These are phyloP conservation scores for Cladochytrium replicatum DNA, from an alignment of 192 early-diverging fungal genomes.

Conservation along the genomic window DNA sequence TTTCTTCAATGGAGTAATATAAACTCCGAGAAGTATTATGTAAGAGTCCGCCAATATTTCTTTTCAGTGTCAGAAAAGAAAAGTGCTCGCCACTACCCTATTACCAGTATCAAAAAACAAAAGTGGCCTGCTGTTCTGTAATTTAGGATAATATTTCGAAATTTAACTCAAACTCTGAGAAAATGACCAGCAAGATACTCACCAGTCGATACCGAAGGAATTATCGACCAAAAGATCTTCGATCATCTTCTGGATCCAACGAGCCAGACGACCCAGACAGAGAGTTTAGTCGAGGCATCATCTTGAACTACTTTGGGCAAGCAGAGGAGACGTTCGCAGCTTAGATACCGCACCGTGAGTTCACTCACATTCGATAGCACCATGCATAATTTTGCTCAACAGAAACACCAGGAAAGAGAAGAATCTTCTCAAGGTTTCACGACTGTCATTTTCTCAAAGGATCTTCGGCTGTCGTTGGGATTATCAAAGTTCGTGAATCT, in stretches of 20 bases:
- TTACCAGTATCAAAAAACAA: too few species aligned
- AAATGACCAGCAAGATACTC: too few species aligned
- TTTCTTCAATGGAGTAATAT: too few species aligned
- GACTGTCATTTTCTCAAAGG: conserved; percentile 89
- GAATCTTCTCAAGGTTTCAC: conserved; percentile 60
- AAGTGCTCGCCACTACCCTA: too few species aligned
- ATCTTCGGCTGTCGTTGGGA: conserved; percentile 74
- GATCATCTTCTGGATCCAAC: conserved; percentile 84
- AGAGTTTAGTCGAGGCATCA: conserved; percentile 66
- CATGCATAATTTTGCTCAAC: background rate
- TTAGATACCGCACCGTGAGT: conserved; percentile 56
- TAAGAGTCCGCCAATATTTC: too few species aligned
- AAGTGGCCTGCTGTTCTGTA: too few species aligned
- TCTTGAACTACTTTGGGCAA: conserved; percentile 76
- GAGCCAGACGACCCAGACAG: conserved; percentile 76
- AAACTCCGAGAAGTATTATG: too few species aligned
- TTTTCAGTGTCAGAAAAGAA: too few species aligned
- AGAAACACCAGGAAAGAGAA: conserved; percentile 28
- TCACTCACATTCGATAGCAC: background rate
- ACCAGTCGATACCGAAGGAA: too few species aligned
- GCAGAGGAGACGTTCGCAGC: conserved; percentile 65
- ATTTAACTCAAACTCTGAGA: too few species aligned
- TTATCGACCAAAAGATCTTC: conserved; percentile 74
- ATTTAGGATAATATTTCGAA: too few species aligned
- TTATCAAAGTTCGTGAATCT: conserved; percentile 63